A percentile compares a stretch with the other conserved stretches of the same genome.
Evolutionary conservation across 352 stramenopile species (phyloP).

Genomic region (Globisporangium abappressorium): DNA sequence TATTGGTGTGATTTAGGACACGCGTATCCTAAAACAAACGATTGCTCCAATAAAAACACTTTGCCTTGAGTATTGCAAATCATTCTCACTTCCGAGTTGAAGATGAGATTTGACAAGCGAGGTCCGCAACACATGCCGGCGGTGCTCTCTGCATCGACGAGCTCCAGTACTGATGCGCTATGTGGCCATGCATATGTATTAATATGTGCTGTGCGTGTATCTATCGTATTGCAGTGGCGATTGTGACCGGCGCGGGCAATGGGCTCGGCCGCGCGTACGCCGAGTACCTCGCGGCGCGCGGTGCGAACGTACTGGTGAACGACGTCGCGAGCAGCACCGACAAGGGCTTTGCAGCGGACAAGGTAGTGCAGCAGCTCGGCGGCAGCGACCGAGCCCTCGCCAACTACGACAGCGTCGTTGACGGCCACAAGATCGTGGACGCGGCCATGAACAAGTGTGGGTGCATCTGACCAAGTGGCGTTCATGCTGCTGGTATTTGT

Average conservation of each 20-base stretch:
- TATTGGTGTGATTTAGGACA: too few species aligned
- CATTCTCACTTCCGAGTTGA: slow-evolving; percentile 5
- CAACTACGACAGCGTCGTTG: slow-evolving; percentile 72
- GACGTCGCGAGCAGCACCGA: slow-evolving; percentile 38
- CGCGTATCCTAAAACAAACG: too few species aligned
- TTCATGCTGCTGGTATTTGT: background rate
- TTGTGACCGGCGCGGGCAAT: slow-evolving; percentile 84
- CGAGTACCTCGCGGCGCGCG: slow-evolving; percentile 60
- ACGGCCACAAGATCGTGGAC: slow-evolving; percentile 79
- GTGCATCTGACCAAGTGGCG: background rate
- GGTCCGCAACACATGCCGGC: slow-evolving; percentile 20
- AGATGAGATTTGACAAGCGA: slow-evolving; percentile 54
- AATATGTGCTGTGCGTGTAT: background rate
- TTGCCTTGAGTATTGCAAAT: background rate
- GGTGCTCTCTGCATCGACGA: background rate
- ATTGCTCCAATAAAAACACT: too few species aligned
- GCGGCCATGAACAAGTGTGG: slow-evolving; percentile 81
- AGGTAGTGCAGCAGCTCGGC: slow-evolving; percentile 56
- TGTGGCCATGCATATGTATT: background rate
- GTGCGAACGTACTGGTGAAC: slow-evolving; percentile 82
- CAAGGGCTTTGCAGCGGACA: slow-evolving; percentile 46
- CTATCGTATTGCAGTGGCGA: slow-evolving; percentile 46
- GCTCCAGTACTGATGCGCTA: background rate
- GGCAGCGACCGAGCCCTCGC: slow-evolving; percentile 44
- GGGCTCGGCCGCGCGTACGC: slow-evolving; percentile 84